Evolutionary conservation across 192 early-diverging fungal species (phyloP), one percentile per base, ranked within the genome.

Genomic region (Coemansia sp.): DNA sequence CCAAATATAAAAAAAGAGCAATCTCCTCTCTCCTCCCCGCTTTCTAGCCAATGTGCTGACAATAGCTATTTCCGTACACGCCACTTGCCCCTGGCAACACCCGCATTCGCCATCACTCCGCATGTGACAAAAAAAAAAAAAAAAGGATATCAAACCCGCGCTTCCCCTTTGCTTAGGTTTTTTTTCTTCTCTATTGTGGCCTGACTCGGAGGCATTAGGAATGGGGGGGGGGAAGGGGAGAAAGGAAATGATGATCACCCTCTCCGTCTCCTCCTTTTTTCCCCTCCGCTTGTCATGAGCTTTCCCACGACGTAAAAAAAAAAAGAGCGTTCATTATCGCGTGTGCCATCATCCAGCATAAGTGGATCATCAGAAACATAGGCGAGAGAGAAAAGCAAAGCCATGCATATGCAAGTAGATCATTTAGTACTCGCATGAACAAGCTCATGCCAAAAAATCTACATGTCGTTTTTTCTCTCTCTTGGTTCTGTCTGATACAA

Each of bases 11-110:
- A n/a, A n/a, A n/a, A n/a, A n/a, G n/a, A n/a, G n/a, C n/a, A n/a
- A n/a, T n/a, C n/a, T n/a, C n/a, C n/a, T n/a, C n/a, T n/a, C n/a
- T n/a, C n/a, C n/a, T n/a, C n/a, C n/a, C n/a, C n/a, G n/a, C n/a
- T n/a, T n/a, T n/a, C n/a, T n/a, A n/a, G n/a, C n/a, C n/a, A n/a
- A n/a, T n/a, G n/a, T n/a, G n/a, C n/a, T n/a, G n/a, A n/a, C n/a
- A n/a, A n/a, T n/a, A n/a, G n/a, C n/a, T n/a, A n/a, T n/a, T 53
- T 53, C 31, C 31, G 24, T 29, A 53, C 59, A 42, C 59, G 59
- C 59, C 59, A 57, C 59, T 42, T 60, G 59, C 38, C 24, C 25
- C 19, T 42, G 42, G 38, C 59, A 42, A 42, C 36, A 60, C 29
- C 32, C 32, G 32, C 32, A 35, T 7, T 35, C 7, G 2, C 32